Percentiles rank a stretch among this genome's conserved stretches.
These are phyloP conservation scores for Starmerella gropengiesseri DNA, from an alignment of 805 yeast genomes.

Conservation along the genomic window DNA sequence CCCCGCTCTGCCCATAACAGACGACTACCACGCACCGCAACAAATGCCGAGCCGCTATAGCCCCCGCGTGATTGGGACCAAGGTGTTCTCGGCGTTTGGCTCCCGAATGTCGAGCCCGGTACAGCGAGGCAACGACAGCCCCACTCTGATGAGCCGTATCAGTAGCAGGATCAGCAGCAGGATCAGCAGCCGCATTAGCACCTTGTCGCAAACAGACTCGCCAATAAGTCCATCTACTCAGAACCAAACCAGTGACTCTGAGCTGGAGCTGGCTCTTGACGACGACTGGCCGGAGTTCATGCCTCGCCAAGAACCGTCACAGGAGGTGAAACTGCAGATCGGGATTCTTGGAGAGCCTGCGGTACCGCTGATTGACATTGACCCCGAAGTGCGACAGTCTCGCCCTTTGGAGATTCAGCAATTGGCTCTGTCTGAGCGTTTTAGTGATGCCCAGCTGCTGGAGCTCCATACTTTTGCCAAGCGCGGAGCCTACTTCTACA, in stretches of 20 bases:
- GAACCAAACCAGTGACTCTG: not conserved
- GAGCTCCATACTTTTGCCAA: slow-evolving; percentile 7
- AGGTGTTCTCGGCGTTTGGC: slow-evolving; percentile 2
- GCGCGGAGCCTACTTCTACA: slow-evolving; percentile 16
- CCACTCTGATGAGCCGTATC: slow-evolving; percentile 14
- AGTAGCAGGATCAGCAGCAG: slow-evolving; percentile 5
- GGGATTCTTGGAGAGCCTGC: slow-evolving; percentile 1
- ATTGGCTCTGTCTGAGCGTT: slow-evolving; percentile 3
- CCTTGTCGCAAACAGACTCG: slow-evolving; percentile 13
- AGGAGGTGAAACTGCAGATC: slow-evolving; percentile 8
- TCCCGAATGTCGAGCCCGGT: slow-evolving; percentile 3
- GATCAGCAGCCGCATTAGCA: slow-evolving; percentile 1
- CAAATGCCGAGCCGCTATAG: not conserved
- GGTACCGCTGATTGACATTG: slow-evolving; percentile 14
- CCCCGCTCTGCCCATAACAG: not conserved
- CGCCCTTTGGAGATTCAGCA: not conserved
- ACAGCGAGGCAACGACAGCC: not conserved
- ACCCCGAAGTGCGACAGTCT: not conserved
- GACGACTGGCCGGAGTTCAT: slow-evolving; percentile 15
- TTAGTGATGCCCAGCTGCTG: not conserved
- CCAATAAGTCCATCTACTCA: not conserved
- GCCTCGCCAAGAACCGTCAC: slow-evolving; percentile 15
- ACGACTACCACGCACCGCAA: not conserved
- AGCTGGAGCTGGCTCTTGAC: slow-evolving; percentile 5
- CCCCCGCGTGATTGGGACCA: slow-evolving; percentile 3